Conservation (phyloP, 139 green algal genomes). For the Pedinophyceae sp. region DNA sequence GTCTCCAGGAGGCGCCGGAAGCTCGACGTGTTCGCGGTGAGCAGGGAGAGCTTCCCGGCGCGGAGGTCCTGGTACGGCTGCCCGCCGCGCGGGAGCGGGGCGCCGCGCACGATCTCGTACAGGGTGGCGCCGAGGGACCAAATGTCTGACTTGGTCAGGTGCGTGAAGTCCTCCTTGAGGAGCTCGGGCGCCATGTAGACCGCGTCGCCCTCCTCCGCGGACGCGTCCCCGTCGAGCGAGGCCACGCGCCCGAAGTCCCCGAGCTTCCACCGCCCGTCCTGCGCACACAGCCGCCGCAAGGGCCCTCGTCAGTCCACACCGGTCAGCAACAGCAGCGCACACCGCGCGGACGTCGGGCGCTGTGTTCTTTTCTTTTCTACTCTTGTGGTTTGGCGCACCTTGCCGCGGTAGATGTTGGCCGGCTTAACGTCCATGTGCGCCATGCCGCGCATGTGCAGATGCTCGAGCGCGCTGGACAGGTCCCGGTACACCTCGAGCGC, state of each 20-base stretch:
- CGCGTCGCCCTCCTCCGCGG: slow-evolving; percentile 4
- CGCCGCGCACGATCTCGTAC: background rate
- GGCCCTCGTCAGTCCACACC: no score
- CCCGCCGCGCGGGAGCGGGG: background rate
- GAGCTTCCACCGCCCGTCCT: background rate
- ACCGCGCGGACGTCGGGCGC: no score
- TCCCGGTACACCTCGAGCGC: background rate
- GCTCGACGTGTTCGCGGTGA: no score
- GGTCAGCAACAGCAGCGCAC: no score
- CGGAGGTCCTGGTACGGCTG: background rate
- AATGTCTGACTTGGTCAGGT: slow-evolving; percentile 1
- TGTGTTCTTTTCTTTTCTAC: no score
- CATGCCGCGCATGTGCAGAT: background rate
- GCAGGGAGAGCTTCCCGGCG: background rate
- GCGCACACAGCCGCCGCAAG: no score
- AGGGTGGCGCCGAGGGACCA: slow-evolving; percentile 1
- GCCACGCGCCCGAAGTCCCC: background rate
- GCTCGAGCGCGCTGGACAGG: background rate
- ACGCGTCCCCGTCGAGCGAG: background rate
- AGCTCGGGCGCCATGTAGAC: slow-evolving; percentile 7
- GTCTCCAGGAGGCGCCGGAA: no score
- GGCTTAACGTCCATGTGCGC: slow-evolving; percentile 8
- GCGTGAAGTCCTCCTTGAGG: background rate
- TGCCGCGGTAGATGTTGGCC: slow-evolving; percentile 3
- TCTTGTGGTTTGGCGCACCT: background rate